Percentiles rank a stretch among this genome's conserved stretches.
These are phyloP conservation scores for Dionaea muscipula DNA, from an alignment of 179 eudicot species.

Conservation along the genomic window DNA sequence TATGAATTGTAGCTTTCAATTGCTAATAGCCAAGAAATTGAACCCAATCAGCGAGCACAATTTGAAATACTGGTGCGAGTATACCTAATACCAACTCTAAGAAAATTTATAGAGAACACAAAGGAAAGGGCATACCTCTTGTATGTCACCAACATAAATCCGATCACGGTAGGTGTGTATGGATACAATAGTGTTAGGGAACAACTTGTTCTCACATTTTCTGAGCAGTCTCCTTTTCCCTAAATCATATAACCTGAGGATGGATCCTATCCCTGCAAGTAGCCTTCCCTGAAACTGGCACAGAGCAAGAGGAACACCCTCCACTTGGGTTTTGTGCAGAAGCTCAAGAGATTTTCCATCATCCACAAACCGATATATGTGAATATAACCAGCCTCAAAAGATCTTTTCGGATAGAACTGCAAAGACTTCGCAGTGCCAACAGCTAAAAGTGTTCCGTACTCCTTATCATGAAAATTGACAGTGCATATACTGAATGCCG, in stretches of 20 bases:
- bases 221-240: conserved; percentile 86
- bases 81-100: not conserved
- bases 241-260: conserved; percentile 81
- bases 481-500: conserved; percentile 86
- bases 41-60: no score
- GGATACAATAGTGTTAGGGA: conserved; percentile 74
- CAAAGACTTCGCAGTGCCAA: conserved; percentile 89
- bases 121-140: conserved; percentile 66
- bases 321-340: conserved; percentile 94
- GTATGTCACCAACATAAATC: conserved; percentile 91
- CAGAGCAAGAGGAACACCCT: conserved; percentile 87
- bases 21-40: no score
- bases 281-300: conserved; percentile 85
- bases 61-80: not conserved
- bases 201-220: conserved; percentile 95
- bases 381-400: conserved; percentile 65
- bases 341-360: conserved; percentile 85
- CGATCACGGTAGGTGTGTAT: conserved; percentile 93
- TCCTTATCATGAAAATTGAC: conserved; percentile 96
- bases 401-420: conserved; percentile 82
- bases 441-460: conserved; percentile 86
- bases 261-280: conserved; percentile 84
- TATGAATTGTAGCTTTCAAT: no score
- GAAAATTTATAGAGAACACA: conserved; percentile 21
- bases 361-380: conserved; percentile 80